A percentile compares a stretch with the other conserved stretches of the same genome.
Evolutionary conservation across 2,329 filamentous ascomycete genomes (phyloP).

Genomic region (Gremmenia infestans): DNA sequence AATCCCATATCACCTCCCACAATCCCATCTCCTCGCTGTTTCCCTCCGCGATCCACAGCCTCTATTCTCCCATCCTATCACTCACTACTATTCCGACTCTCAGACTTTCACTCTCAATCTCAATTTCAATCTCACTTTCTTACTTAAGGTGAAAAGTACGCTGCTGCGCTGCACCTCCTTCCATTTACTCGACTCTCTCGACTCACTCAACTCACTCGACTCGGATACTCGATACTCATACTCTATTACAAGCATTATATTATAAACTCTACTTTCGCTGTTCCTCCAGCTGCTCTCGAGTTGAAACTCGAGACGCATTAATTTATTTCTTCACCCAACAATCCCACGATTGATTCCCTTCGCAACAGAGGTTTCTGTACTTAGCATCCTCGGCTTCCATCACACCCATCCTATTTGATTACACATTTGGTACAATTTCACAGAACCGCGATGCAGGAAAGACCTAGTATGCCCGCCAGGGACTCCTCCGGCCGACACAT

Average conservation of each 20-base stretch:
- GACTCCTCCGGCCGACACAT: conserved; percentile 54
- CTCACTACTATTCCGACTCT: background rate
- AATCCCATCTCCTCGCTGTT: background rate
- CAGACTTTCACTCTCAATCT: background rate
- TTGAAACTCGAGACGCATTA: too few species aligned
- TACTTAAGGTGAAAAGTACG: too few species aligned
- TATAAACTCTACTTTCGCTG: too few species aligned
- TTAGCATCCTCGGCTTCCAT: background rate
- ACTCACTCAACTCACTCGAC: too few species aligned
- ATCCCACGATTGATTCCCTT: background rate
- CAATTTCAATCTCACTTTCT: background rate
- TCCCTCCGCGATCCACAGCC: background rate
- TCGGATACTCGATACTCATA: too few species aligned
- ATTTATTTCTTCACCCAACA: too few species aligned
- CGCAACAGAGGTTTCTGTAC: background rate
- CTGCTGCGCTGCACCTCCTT: too few species aligned
- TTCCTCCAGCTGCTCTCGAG: too few species aligned
- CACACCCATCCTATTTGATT: background rate
- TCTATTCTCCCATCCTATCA: background rate
- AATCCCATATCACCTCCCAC: background rate
- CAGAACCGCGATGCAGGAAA: background rate
- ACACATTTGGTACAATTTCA: background rate
- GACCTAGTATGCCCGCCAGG: conserved; percentile 46
- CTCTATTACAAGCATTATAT: too few species aligned
- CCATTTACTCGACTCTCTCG: too few species aligned